Percentiles rank a stretch among this genome's conserved stretches.
Evolutionary conservation across 1,284 basidiomycete species (phyloP).

Genomic region (Irpex rosettiformis): DNA sequence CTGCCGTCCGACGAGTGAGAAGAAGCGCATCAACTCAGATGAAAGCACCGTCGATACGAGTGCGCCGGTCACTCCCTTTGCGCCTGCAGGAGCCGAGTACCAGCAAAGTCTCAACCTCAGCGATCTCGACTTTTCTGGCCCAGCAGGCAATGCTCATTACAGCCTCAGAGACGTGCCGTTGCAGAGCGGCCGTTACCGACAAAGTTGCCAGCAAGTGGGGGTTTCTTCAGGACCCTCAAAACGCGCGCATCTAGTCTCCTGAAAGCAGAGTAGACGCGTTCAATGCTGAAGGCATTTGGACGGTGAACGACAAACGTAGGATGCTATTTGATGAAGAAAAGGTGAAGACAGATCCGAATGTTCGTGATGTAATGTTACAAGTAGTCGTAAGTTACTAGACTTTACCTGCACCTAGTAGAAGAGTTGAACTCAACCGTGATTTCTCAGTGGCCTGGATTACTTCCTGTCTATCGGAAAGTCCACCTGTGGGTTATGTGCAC

Average conservation of each 20-base stretch:
- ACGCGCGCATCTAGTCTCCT: no score
- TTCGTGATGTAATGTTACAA: not conserved
- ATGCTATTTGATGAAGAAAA: not conserved
- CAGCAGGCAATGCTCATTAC: conserved; percentile 36
- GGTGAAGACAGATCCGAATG: not conserved
- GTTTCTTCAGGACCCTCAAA: no score
- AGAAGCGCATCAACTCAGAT: conserved; percentile 50
- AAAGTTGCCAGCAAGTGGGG: no score
- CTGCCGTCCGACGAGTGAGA: conserved; percentile 66
- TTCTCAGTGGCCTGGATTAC: not conserved
- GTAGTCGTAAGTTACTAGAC: not conserved
- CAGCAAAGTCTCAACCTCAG: conserved; percentile 46
- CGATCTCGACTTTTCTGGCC: conserved; percentile 64
- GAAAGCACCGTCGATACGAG: conserved; percentile 33
- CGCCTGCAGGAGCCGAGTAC: conserved; percentile 30
- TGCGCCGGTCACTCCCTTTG: conserved; percentile 44
- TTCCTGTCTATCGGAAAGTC: not conserved
- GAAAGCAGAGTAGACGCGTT: no score
- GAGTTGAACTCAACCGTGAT: not conserved
- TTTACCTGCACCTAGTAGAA: not conserved
- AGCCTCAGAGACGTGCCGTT: no score
- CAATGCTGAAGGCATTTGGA: not conserved
- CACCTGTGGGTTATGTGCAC: not conserved
- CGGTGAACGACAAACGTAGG: not conserved
- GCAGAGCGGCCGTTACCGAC: no score